Evolutionary conservation across 1,284 basidiomycete species (phyloP).

Genomic region (Ceratobasidium sp.): DNA sequence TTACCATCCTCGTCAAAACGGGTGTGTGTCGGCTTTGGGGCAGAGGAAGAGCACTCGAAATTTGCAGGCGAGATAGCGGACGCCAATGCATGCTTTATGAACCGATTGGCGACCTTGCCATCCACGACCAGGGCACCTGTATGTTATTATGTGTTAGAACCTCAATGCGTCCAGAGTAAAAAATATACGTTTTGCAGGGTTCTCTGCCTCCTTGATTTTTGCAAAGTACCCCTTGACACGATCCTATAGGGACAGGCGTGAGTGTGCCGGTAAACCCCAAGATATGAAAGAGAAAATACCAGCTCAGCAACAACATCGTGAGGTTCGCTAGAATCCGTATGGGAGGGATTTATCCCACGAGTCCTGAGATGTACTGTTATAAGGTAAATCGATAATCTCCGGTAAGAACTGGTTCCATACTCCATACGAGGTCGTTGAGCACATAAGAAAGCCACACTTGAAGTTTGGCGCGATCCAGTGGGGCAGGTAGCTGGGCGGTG

Average conservation of each 20-base stretch:
- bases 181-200: constrained; percentile 67
- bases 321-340: constrained; percentile 50
- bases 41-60: constrained; percentile 40
- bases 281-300: constrained; percentile 59
- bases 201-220: constrained; percentile 81
- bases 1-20: constrained; percentile 52
- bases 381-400: constrained; percentile 21
- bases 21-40: constrained; percentile 52
- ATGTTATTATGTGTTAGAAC: constrained; percentile 16
- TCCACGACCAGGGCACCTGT: constrained; percentile 70
- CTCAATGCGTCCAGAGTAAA: constrained; percentile 7
- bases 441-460: constrained; percentile 81
- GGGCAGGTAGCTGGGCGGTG: constrained; percentile 59
- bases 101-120: constrained; percentile 80
- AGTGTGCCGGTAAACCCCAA: background rate
- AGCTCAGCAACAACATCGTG: constrained; percentile 81
- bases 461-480: constrained; percentile 81
- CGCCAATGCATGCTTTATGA: constrained; percentile 85
- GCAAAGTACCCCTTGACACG: constrained; percentile 81
- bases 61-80: constrained; percentile 64
- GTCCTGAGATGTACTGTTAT: constrained; percentile 79
- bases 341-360: constrained; percentile 79
- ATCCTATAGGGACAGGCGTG: constrained; percentile 63
- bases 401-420: constrained; percentile 61
- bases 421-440: constrained; percentile 86